Base-by-base conservation (phyloP, 371 early-diverging fungal genomes). In the Parasitella parasitica region DNA sequence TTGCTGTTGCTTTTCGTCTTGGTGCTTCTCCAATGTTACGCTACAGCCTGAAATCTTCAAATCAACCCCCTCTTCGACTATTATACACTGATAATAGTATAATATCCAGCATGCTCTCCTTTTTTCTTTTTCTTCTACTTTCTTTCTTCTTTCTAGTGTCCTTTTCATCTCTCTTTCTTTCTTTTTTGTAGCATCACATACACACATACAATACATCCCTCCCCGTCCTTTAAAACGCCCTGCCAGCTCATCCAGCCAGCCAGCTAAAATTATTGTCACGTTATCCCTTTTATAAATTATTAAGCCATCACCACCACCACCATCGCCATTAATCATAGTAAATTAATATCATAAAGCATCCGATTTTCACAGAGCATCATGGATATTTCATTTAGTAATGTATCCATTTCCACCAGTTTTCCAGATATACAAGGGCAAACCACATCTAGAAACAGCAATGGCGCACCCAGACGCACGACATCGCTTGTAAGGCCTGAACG, bases 401-500 rank as follows among this genome's bases (percentile, higher is more conserved):
- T 37, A 13, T 64, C 59, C 3, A 52, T 58, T 28, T 13, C 57
- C 27, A 18, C 57, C 12, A 22, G 48, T 6, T 54, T 37, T 37
- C 54, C 36, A 4, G 36, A 54, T 12, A 22, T 8, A 13, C 12
- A 37, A 0, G 22, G 4, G 8, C 28, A 36, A 32, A 8, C 22
- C 27, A 38, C 38, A 41, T 11, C 13, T 13, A 28, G 11, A 13
- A 13, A 15, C 16, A 11, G 4, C 15, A 27, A 43, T 32, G 46
- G 16, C 18, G 20, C 26, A 18, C 71, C 70, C 7, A 59, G 66
- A 37, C 78, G 88, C n/a, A 81, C 78, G 3, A 84, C 84, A 58
- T 89, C 89, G 6, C 78, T 90, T 4, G 80, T 87, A 36, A 74
- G 89, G 35, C 89, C 89, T n/a, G 91, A 88, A 69, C 76, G 89